phyloP scores from a whole-genome alignment of 257 asterid genomes.

The Cinchona pubescens region DNA sequence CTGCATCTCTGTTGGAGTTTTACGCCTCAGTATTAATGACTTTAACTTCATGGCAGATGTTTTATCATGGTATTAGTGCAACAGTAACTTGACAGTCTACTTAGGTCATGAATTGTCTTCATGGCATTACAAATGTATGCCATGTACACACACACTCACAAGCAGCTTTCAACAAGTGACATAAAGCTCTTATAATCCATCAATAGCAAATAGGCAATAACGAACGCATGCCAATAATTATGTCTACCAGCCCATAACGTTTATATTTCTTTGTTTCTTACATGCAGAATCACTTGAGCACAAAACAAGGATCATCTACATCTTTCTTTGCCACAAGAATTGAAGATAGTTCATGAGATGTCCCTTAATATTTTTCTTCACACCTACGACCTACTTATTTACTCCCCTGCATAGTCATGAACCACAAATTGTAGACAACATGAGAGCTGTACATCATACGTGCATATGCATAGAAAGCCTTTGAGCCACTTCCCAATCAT shows the following conservation, averaged over 20 bases:
- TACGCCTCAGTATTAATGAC: background rate
- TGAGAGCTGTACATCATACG: too few species aligned
- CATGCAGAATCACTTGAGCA: background rate
- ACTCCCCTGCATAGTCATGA: background rate
- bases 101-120: background rate
- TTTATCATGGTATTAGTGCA: background rate
- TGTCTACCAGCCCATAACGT: background rate
- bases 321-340: background rate
- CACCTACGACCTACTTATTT: background rate
- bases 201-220: background rate
- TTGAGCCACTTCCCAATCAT: background rate
- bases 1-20: background rate
- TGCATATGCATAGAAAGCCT: background rate
- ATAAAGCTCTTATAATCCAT: background rate
- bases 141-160: background rate
- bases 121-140: background rate
- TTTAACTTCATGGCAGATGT: background rate
- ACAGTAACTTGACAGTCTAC: background rate
- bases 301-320: background rate
- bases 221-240: background rate
- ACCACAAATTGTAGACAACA: background rate
- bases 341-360: background rate
- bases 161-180: background rate
- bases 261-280: background rate
- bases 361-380: background rate